Conservation (phyloP, 345 rosid genomes). For the Syzygium aqueum region DNA sequence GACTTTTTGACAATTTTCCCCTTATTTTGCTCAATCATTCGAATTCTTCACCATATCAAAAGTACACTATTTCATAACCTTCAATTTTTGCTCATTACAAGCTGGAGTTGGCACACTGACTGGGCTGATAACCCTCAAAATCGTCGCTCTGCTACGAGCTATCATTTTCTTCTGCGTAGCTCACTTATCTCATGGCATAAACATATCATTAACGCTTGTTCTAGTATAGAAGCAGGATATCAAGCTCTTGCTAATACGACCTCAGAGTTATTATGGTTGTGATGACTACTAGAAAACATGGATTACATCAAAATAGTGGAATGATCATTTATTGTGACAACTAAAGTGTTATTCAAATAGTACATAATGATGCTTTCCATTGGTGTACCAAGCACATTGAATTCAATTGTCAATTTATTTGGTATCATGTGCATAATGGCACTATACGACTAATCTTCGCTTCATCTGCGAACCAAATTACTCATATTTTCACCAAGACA, state of each 20-base stretch:
- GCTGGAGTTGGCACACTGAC: not conserved
- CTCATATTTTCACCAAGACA: no score
- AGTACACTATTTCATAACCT: not conserved
- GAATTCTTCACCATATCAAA: not conserved
- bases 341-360: not conserved
- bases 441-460: not conserved
- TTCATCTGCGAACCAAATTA: no score
- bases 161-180: not conserved
- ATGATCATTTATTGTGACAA: not conserved
- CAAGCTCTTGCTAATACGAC: not conserved
- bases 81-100: not conserved
- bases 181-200: not conserved
- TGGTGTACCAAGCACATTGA: not conserved
- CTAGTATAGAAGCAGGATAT: not conserved
- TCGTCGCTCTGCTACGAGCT: fast-evolving
- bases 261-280: not conserved
- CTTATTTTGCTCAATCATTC: not conserved
- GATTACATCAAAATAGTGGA: not conserved
- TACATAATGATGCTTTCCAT: not conserved
- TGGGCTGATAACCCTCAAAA: not conserved
- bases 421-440: not conserved
- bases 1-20: no score
- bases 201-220: not conserved
- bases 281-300: not conserved
- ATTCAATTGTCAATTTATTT: not conserved